These are phyloP conservation scores for Leptodontidium sp. DNA, from an alignment of 2,329 filamentous ascomycete genomes.

Conservation along the genomic window DNA sequence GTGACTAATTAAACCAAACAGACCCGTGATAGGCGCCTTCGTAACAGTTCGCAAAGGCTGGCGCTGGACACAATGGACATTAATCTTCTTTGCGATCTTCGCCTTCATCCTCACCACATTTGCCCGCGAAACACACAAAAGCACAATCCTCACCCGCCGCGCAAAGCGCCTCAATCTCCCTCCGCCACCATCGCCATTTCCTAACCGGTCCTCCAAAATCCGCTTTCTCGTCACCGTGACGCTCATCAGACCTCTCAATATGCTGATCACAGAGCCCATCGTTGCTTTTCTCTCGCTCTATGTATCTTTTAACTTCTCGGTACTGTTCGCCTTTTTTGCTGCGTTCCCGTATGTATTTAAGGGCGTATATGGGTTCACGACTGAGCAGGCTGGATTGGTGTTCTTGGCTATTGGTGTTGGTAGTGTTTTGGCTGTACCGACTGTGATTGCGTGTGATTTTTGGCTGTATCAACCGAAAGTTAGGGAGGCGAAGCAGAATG, in stretches of 20 bases:
- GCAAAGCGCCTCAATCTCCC: slow-evolving; percentile 51
- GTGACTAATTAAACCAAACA: slow-evolving; percentile 23
- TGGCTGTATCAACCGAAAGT: slow-evolving; percentile 50
- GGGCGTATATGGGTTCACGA: slow-evolving; percentile 48
- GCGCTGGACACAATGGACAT: slow-evolving; percentile 62
- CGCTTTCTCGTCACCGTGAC: slow-evolving; percentile 45
- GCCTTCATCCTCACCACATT: slow-evolving; percentile 54
- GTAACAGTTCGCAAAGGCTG: slow-evolving; percentile 55
- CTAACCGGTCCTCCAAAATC: slow-evolving; percentile 55
- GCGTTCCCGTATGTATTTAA: slow-evolving; percentile 52
- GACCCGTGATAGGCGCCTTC: slow-evolving; percentile 51
- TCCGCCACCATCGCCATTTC: slow-evolving; percentile 51
- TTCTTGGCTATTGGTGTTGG: slow-evolving; percentile 51
- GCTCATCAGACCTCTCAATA: slow-evolving; percentile 50
- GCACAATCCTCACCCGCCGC: slow-evolving; percentile 41
- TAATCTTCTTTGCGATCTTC: slow-evolving; percentile 57
- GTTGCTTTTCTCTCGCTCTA: slow-evolving; percentile 49
- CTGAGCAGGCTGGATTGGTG: slow-evolving; percentile 48
- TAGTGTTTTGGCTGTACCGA: slow-evolving; percentile 54
- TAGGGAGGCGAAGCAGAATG: slow-evolving; percentile 22
- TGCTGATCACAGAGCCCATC: slow-evolving; percentile 50
- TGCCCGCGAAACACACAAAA: slow-evolving; percentile 51
- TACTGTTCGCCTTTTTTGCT: slow-evolving; percentile 51
- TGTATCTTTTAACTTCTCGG: slow-evolving; percentile 49
- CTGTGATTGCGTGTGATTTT: slow-evolving; percentile 52